Base-by-base conservation (phyloP, 108 stramenopile genomes). In the Discostella stelligeroides region DNA sequence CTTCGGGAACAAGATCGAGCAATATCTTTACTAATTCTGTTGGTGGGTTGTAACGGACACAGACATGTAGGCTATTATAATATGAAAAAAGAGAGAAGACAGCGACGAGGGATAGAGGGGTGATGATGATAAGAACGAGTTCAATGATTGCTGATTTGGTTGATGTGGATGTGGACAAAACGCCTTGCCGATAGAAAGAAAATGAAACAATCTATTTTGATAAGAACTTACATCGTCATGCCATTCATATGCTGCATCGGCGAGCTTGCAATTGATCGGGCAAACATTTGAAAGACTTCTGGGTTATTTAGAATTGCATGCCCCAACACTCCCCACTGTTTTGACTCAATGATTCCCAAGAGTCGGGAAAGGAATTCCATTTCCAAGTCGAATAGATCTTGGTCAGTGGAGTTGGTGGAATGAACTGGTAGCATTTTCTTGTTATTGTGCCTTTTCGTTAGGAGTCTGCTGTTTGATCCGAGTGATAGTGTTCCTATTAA, bases 1-100 rank as follows among this genome's bases (percentile, higher is more conserved):
- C 65, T 30, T 81, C 82, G 18, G 83, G 85, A 55, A 82, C 81
- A n/a, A 83, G 73, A 15, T 80, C 58, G 39, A 75, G 73, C 2
- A 93, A 68, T 18, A 85, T 48, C 27, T 79, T 28, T 21, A 90
- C 60, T 7, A 90, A 83, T 0, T 30, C 34, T 4, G 46, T 14
- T 0, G 73, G 73, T 37, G 73, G 73, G 39, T 74, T 48, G 49
- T 40, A 74, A 6, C 64, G 56, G 9, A 66, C 64, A 38, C 57
- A 59, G 38, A 58, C 73, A 42, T 74, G 73, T 25, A 74, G 65
- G 30, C 53, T 55, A 3, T 55, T 24, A 3, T 29, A 23, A 27
- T n/a, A n/a, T n/a, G n/a, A n/a, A n/a, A n/a, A n/a, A n/a, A n/a
- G n/a, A n/a, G 28, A 55, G 5, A 2, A 27, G 11, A 21, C 7